Conservation (phyloP, 495 filamentous ascomycete genomes). For the Neurospora sp. region DNA sequence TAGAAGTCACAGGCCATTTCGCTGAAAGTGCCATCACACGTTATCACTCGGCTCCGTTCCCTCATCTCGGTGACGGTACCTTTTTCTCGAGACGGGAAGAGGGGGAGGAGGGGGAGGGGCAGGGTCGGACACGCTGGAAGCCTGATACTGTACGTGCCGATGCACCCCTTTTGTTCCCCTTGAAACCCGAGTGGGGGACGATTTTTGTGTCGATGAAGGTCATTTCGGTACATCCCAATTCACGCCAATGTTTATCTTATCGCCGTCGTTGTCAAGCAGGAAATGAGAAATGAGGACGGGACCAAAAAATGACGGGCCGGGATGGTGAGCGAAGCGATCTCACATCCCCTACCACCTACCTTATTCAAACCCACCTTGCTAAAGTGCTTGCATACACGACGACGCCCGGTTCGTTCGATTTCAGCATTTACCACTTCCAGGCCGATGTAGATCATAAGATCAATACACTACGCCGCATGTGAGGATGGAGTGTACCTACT, state of each 20-base stretch:
- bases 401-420: background rate
- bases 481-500: background rate
- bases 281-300: background rate
- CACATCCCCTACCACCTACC: background rate
- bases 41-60: background rate
- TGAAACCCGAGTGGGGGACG: background rate
- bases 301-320: background rate
- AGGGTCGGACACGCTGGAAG: background rate
- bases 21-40: background rate
- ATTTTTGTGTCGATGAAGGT: background rate
- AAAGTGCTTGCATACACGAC: background rate
- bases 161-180: background rate
- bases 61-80: background rate
- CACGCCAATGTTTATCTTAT: background rate
- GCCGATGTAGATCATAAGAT: background rate
- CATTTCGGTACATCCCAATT: background rate
- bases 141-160: background rate
- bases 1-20: background rate
- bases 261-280: background rate
- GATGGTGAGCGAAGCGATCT: background rate
- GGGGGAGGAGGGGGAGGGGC: background rate
- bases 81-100: background rate
- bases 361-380: background rate
- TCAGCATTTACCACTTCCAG: background rate
- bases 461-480: background rate